phyloP scores from a whole-genome alignment of 805 yeast genomes.

The Vanderwaltozyma verrucispora region DNA sequence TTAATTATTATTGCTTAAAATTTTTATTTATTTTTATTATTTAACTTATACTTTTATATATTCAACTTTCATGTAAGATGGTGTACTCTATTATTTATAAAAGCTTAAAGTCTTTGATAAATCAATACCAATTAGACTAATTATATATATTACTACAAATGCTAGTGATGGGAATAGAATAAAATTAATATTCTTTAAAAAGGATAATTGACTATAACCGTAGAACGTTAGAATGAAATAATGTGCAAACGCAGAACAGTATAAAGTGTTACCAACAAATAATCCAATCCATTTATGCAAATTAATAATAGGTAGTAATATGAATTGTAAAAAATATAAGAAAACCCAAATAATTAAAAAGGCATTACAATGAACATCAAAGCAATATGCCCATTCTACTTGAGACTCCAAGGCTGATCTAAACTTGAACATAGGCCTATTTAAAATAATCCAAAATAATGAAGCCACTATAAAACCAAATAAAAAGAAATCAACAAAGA shows the following conservation, averaged over 20 bases:
- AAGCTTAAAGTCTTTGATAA: conserved; percentile 44
- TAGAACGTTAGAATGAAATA: conserved; percentile 75
- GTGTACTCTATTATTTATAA: conserved; percentile 7
- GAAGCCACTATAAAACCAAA: conserved; percentile 64
- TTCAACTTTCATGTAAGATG: neutral
- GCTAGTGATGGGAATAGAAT: conserved; percentile 55
- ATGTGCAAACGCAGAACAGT: conserved; percentile 62
- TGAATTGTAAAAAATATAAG: conserved; percentile 63
- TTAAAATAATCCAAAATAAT: conserved; percentile 60
- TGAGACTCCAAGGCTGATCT: conserved; percentile 8
- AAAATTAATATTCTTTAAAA: conserved; percentile 50
- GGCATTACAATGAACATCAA: conserved; percentile 90
- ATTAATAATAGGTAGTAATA: conserved; percentile 61
- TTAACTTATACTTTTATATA: no score
- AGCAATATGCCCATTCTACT: conserved; percentile 87
- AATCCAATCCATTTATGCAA: conserved; percentile 56
- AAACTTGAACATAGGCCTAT: conserved; percentile 45
- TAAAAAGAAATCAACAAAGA: conserved; percentile 67
- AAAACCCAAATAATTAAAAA: conserved; percentile 70
- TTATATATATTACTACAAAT: conserved; percentile 46
- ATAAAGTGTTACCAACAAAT: conserved; percentile 68
- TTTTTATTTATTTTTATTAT: no score
- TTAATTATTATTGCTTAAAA: no score
- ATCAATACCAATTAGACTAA: conserved; percentile 59
- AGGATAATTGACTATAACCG: conserved; percentile 76